Conservation (phyloP, 2,329 filamentous ascomycete genomes). For the Rugonectria rugulosa region DNA sequence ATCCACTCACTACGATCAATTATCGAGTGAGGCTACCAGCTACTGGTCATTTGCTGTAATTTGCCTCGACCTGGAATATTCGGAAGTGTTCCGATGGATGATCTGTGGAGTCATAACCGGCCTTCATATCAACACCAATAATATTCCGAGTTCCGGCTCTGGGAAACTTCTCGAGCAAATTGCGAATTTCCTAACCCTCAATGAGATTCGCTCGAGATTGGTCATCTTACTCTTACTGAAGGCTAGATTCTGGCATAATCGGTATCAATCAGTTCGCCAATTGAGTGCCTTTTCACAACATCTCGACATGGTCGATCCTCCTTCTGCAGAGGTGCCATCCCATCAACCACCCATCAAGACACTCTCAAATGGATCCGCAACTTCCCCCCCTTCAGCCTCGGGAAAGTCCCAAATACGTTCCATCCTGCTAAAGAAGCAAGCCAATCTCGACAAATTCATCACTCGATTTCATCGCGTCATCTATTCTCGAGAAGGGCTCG, state of each 20-base stretch:
- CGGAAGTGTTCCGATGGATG: not conserved
- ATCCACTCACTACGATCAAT: not conserved
- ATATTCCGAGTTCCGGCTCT: not conserved
- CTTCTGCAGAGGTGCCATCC: not conserved
- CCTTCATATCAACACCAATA: not conserved
- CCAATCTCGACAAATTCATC: not conserved
- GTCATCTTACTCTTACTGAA: not conserved
- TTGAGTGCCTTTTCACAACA: not conserved
- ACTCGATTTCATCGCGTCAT: constrained; percentile 6
- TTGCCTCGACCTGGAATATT: not conserved
- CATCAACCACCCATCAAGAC: not conserved
- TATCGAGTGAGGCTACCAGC: too few species aligned
- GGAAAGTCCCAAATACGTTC: not conserved
- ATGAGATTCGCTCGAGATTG: not conserved
- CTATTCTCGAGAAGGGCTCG: constrained; percentile 14
- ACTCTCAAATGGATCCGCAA: not conserved
- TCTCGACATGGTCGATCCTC: not conserved
- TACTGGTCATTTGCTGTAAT: too few species aligned
- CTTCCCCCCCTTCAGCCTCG: not conserved
- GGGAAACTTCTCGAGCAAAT: not conserved
- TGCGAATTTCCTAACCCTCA: not conserved
- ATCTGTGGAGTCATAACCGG: not conserved
- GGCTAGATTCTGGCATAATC: not conserved
- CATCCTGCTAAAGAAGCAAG: not conserved
- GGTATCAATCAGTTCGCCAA: not conserved